Evolutionary conservation across 176 grass and related monocot species (phyloP).

Genomic region (Oryza glaberrima): DNA sequence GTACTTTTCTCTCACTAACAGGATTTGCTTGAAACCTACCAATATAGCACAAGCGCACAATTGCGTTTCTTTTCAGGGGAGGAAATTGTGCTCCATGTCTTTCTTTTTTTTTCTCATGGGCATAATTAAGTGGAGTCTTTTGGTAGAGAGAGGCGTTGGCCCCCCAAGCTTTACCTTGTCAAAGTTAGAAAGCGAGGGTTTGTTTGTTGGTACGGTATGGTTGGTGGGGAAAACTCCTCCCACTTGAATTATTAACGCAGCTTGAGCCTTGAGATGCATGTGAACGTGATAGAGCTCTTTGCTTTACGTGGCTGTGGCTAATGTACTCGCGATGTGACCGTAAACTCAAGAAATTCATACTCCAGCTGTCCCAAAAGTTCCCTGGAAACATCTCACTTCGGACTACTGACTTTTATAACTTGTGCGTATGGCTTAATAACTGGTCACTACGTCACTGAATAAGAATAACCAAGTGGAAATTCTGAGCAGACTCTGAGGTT

Average conservation of each 20-base stretch:
- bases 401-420: background rate
- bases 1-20: background rate
- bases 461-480: too few relatives aligned
- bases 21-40: background rate
- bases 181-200: conserved; percentile 10
- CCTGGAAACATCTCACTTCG: background rate
- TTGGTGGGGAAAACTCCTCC: conserved; percentile 3
- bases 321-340: background rate
- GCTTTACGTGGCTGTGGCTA: too few relatives aligned
- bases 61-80: background rate
- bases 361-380: background rate
- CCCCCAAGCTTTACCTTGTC: conserved; percentile 1
- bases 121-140: conserved; percentile 19
- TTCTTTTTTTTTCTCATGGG: background rate
- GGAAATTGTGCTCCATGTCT: conserved; percentile 1
- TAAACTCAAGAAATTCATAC: background rate
- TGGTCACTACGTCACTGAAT: too few relatives aligned
- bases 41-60: background rate
- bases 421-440: too few relatives aligned
- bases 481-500: too few relatives aligned
- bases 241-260: background rate
- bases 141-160: background rate
- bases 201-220: background rate
- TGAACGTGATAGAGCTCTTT: background rate
- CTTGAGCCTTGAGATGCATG: background rate